Base-by-base conservation (phyloP, 1,139 yeast genomes). In the Yamadazyma dendronema region DNA sequence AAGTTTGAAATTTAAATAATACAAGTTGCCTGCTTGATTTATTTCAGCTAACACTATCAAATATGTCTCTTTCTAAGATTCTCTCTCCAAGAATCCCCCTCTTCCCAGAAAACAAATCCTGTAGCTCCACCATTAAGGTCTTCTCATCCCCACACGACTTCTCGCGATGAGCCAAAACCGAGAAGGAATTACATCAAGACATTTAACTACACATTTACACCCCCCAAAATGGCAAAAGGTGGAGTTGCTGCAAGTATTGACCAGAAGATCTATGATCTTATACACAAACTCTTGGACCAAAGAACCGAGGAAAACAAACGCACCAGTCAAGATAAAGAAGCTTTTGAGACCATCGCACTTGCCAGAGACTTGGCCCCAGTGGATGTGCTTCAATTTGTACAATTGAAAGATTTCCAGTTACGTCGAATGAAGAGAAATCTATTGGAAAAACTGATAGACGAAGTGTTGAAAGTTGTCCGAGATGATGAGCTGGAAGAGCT, bases 391-490 rank as follows among this genome's bases (percentile, higher is more conserved):
- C 64, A 71, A 4, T 83, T 72, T 49, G 74, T 77, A 13, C 81
- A 79, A 44, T 53, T 65, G 23, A 79, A 80, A 38, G 95, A 87
- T 47, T 62, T 78, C 29, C 74, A 80, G 27, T 62, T 88, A 50
- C 75, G 79, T 41, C 64, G 97, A 44, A 78, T 79, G 54, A 89
- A 89, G 56, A 77, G 76, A 17, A 46, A 37, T 30, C 54, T 50
- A 36, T 60, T 86, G 35, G 84, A 79, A 47, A 80, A 77, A 48
- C 67, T 81, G 10, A 70, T 84, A 8, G 81, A 76, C 19, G 70
- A 67, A 17, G 82, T 79, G 0, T 58, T 81, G 40, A 63, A 65
- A 67, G 68, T 61, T 8, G 48, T 62, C 43, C 60, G 68, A 16
- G 70, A 67, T 14, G 81, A 75, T 35, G 77, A 72, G 43, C 52